Evolutionary conservation across 2,329 filamentous ascomycete species (phyloP).

Genomic region (Epichloe glyceriae): DNA sequence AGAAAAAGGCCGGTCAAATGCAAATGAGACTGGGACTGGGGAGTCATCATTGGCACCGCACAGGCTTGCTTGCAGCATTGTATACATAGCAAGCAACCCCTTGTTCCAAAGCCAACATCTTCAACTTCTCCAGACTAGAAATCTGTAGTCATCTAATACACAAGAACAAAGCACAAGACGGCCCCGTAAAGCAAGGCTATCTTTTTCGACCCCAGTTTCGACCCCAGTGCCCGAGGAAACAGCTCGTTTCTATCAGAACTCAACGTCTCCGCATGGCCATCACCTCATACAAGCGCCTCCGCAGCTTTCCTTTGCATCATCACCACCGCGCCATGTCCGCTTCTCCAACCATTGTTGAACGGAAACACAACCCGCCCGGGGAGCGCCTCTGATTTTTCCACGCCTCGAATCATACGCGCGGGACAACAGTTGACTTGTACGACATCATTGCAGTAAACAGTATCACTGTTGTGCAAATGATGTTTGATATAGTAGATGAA

Average conservation of each 20-base stretch:
- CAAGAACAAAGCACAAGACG: conserved; percentile 5
- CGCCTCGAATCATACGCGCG: neutral
- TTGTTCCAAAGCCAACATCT: too few species aligned
- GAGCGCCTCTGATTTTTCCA: neutral
- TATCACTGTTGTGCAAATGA: neutral
- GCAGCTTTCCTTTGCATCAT: neutral
- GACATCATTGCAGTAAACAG: neutral
- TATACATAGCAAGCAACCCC: too few species aligned
- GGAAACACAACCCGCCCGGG: neutral
- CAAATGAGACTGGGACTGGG: neutral
- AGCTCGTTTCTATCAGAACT: neutral
- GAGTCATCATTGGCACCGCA: too few species aligned
- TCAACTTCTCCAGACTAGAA: neutral
- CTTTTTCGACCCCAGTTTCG: too few species aligned
- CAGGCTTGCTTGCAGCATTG: too few species aligned
- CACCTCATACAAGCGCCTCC: neutral
- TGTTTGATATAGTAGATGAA: neutral
- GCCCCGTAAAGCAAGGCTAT: neutral
- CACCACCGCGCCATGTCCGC: neutral
- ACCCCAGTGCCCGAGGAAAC: neutral
- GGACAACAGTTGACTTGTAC: neutral
- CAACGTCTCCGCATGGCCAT: neutral
- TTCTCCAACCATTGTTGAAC: neutral
- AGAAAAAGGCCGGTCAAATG: neutral
- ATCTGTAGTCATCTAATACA: conserved; percentile 15